Conservation (phyloP, 345 rosid species). For the Excoecaria agallocha region DNA sequence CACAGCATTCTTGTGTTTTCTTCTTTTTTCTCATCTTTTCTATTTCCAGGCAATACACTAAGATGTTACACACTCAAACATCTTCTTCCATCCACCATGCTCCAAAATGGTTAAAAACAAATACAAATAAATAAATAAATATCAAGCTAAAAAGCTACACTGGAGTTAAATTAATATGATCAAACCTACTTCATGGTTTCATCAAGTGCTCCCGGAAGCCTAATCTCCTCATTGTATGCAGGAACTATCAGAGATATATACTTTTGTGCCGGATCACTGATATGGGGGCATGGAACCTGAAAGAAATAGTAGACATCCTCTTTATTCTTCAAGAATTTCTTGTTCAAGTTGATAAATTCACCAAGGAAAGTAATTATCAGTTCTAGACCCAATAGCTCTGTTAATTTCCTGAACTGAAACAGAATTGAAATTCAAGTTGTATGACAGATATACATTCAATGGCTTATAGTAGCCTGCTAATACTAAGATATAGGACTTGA, state of each 20-base stretch:
- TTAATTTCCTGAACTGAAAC: background rate
- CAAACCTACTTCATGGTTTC: slow-evolving; percentile 79
- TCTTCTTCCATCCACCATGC: background rate
- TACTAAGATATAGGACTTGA: background rate
- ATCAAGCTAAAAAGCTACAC: no score
- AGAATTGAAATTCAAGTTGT: background rate
- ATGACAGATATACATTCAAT: background rate
- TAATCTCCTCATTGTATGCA: slow-evolving; percentile 83
- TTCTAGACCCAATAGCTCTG: background rate
- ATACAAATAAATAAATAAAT: background rate
- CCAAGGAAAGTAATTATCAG: background rate
- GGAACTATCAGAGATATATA: slow-evolving; percentile 84
- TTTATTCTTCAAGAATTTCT: background rate
- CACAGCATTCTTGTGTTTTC: background rate
- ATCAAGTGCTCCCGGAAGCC: slow-evolving; percentile 86
- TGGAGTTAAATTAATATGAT: background rate
- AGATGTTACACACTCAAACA: background rate
- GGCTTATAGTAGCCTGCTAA: background rate
- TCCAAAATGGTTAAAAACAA: background rate
- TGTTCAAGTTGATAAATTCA: background rate
- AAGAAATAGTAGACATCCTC: background rate
- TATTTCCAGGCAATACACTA: background rate
- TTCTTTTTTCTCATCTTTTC: background rate
- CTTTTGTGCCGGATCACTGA: slow-evolving; percentile 73
- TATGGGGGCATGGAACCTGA: slow-evolving; percentile 68